Evolutionary conservation across 2,329 filamentous ascomycete species (phyloP).

Genomic region (Trichoderma guizhouense): DNA sequence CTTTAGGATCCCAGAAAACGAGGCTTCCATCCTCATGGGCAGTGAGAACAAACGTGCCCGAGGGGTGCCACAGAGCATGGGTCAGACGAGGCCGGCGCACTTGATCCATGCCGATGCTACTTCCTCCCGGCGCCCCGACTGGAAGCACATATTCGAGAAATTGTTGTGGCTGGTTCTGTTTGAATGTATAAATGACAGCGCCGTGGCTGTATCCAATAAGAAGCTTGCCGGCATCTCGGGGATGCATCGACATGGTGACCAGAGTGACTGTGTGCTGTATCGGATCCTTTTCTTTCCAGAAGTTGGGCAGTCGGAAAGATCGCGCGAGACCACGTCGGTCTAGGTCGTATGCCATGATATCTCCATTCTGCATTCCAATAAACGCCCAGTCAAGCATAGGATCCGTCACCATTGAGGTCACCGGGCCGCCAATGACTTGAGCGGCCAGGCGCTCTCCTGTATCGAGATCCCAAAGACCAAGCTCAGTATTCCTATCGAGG

Average conservation of each 20-base stretch:
- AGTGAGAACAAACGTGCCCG: conserved; percentile 82
- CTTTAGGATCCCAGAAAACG: conserved; percentile 91
- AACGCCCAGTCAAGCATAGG: conserved; percentile 93
- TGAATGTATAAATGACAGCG: conserved; percentile 89
- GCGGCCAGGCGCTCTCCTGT: conserved; percentile 63
- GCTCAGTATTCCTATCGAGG: conserved; percentile 80
- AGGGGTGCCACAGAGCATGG: conserved; percentile 91
- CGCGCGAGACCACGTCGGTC: conserved; percentile 70
- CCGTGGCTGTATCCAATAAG: conserved; percentile 89
- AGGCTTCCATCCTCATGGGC: conserved; percentile 88
- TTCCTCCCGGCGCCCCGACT: conserved; percentile 78
- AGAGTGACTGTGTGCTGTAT: conserved; percentile 59
- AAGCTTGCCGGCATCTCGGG: conserved; percentile 86
- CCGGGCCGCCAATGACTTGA: conserved; percentile 73
- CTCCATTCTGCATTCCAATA: conserved; percentile 76
- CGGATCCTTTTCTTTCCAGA: conserved; percentile 75
- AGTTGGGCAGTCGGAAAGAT: conserved; percentile 78
- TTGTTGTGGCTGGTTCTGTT: conserved; percentile 74
- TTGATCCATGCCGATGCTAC: conserved; percentile 59
- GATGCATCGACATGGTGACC: conserved; percentile 79
- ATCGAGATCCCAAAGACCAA: conserved; percentile 78
- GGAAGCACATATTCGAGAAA: conserved; percentile 84
- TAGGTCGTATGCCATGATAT: conserved; percentile 88
- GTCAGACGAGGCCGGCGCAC: conserved; percentile 70
- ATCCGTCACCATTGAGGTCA: conserved; percentile 73